These are phyloP conservation scores for Takakia lepidozioides DNA, from an alignment of 225 moss, liverwort and hornwort species.

Conservation along the genomic window DNA sequence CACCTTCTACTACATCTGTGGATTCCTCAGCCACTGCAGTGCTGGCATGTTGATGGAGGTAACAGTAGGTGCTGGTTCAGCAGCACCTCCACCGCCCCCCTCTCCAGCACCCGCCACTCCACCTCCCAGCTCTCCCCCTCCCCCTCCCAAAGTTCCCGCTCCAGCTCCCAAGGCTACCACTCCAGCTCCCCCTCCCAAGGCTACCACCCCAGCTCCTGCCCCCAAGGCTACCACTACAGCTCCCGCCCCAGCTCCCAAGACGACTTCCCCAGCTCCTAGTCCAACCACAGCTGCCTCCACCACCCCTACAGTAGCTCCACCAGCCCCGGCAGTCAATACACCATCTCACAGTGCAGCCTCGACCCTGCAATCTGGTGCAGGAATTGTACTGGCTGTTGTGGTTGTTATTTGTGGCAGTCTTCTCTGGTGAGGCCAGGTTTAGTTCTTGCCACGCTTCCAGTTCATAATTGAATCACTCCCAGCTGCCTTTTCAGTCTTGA, in stretches of 20 bases:
- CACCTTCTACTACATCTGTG: constrained; percentile 4
- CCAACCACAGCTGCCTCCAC: neutral
- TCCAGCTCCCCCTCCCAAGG: neutral
- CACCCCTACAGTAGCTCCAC: neutral
- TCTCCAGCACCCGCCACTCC: neutral
- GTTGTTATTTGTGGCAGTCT: too few species aligned
- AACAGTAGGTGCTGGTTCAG: neutral
- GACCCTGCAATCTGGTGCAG: neutral
- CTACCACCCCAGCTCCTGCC: neutral
- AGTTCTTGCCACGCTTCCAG: neutral
- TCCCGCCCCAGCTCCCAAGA: neutral
- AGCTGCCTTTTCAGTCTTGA: neutral
- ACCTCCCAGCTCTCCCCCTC: neutral
- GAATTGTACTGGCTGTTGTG: neutral
- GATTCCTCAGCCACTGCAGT: constrained; percentile 3
- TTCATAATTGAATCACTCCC: neutral
- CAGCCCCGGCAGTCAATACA: too few species aligned
- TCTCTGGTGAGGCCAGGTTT: too few species aligned
- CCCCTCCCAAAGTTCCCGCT: neutral
- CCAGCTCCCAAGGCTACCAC: neutral
- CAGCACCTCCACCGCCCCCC: neutral
- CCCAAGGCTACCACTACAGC: neutral
- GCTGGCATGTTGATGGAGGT: constrained; percentile 10
- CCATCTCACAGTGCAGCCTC: too few species aligned
- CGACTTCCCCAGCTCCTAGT: too few species aligned